Conservation (phyloP, 73 alveolate genomes). For the Tetrahymena borealis region DNA sequence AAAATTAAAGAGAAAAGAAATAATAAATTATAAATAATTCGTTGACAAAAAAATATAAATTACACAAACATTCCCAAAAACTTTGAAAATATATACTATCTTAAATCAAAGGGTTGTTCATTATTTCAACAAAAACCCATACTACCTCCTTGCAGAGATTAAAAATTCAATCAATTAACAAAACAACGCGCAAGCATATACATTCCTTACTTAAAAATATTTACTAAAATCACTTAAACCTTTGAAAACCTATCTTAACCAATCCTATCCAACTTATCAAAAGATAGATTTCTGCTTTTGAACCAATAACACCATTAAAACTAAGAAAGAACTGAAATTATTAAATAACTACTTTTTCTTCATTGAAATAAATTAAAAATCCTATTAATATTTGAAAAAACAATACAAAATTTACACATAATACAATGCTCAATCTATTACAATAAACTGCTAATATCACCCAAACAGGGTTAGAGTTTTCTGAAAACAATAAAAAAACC, state of each 20-base stretch:
- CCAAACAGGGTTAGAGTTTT: not conserved
- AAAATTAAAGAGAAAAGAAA: not conserved
- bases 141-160: not conserved
- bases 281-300: no score
- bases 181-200: no score
- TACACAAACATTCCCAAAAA: not conserved
- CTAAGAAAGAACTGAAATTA: no score
- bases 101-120: not conserved
- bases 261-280: no score
- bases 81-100: not conserved
- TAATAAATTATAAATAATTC: not conserved
- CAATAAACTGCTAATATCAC: not conserved
- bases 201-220: no score
- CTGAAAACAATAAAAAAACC: not conserved
- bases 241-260: no score
- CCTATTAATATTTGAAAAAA: not conserved
- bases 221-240: no score
- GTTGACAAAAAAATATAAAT: not conserved
- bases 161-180: no score
- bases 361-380: no score
- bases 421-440: not conserved
- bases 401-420: not conserved
- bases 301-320: no score
- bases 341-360: no score
- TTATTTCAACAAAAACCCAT: not conserved